Evolutionary conservation across 495 filamentous ascomycete species (phyloP), one percentile per base, ranked within the genome.

Genomic region (Bacidia gigantensis): DNA sequence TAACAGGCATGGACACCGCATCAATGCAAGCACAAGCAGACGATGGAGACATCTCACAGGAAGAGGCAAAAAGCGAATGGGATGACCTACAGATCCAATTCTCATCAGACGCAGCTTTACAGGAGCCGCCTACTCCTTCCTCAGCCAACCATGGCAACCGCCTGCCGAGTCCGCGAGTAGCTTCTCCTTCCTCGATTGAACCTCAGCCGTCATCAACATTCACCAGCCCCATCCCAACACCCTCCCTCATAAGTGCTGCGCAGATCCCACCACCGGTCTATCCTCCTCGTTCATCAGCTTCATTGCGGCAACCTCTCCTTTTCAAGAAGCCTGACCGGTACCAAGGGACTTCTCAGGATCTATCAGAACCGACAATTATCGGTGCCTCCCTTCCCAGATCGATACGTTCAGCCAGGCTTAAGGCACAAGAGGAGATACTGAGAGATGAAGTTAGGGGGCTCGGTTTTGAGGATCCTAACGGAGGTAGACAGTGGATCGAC

Each of bases 291-390:
- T 35, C 29, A 44, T 7, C 9, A 9, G 20, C 5, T 9, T 44
- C 17, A 44, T 22, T 7, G 41, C 41, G 20, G 17, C 41, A n/a
- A 10, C 14, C 35, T 20, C 25, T 54, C 18, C 26, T 54, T 2
- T 59, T 59, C 25, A 48, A 35, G 0, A 38, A 18, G 2, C 57
- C 57, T 11, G 39, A 50, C 0, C 39, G 54, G 7, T 59, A 56
- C 29, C 23, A 23, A 3, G 54, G 54, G 7, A 29, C 23, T 2
- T 22, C 17, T 11, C 24, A 39, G 2, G 5, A 5, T 12, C 14
- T 40, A 18, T 24, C 23, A 2, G 41, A 32, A 29, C 42, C 47
- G 21, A 24, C 56, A 9, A n/a, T 50, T 5, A 17, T 50, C 2
- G 47, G 47, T n/a, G 26, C 10, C n/a, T 17, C 25, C 11, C 14